Evolutionary conservation across 345 rosid species (phyloP), one percentile per base, ranked within the genome.

Genomic region (Sonneratia alba): DNA sequence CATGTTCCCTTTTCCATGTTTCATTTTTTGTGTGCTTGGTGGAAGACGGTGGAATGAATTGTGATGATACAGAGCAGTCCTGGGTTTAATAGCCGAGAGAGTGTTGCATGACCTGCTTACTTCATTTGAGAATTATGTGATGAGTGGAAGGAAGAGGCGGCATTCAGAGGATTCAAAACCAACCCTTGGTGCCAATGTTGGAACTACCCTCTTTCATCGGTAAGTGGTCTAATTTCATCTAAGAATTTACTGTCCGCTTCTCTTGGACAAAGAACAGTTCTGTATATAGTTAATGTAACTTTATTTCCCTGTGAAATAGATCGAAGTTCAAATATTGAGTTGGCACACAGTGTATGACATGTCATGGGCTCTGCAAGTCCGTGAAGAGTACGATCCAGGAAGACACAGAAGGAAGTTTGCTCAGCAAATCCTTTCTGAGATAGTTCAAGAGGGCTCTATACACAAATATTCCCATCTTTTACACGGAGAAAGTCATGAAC

Each of bases 141-240:
- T 59, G 71, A 75, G 64, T 21, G 61, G 70, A 43, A 72, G 55
- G 62, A 62, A 74, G 53, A 8, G 24, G 42, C 22, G 38, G 24
- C 59, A 62, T 10, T 59, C 68, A 43, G 74, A 48, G 34, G 40
- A 61, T 40, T 67, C 38, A 42, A 80, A 67, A 66, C 81, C 77
- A 11, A 63, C 55, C 62, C n/a, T 80, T 47, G 75, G 75, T 36
- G 84, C 75, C 69, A 75, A 79, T 55, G 63, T 81, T 21, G 84
- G 84, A 62, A 75, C 75, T 14, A 57, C 70, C 43, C 69, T 67
- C 72, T 81, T 81, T 34, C 66, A 32, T 7, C 49, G 75, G 80
- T 80, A 65, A 43, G 63, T 53, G 24, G 36, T 22, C 24, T 51
- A 48, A 53, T 38, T 66, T 55, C 24, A 22, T 55, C 14, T n/a